Evolutionary conservation across 2,329 filamentous ascomycete species (phyloP).

Genomic region (Fonsecaea pedrosoi): DNA sequence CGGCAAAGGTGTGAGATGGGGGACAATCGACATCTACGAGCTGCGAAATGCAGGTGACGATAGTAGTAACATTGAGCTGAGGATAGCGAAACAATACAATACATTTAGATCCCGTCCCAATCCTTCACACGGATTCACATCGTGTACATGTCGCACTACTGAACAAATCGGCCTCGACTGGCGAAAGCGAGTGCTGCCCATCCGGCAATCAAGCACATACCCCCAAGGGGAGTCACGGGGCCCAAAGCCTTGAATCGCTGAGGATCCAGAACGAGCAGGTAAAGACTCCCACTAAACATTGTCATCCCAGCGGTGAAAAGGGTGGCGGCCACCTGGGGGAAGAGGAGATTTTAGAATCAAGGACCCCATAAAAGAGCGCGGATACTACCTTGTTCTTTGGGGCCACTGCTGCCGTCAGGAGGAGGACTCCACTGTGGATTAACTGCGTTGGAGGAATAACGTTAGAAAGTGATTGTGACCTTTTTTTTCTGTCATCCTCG

Average conservation of each 20-base stretch:
- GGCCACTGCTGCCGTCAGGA: conserved; percentile 60
- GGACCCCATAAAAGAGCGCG: background rate
- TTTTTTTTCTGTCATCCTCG: background rate
- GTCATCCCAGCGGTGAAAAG: conserved; percentile 71
- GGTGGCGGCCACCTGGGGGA: conserved; percentile 54
- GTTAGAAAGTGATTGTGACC: background rate
- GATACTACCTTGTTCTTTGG: conserved; percentile 58
- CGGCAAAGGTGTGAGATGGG: conserved; percentile 6
- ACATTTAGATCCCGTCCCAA: background rate
- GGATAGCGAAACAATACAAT: background rate
- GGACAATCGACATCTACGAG: background rate
- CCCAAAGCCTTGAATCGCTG: conserved; percentile 65
- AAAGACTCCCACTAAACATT: conserved; percentile 71
- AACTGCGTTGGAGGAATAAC: conserved; percentile 53
- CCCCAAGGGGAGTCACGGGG: conserved; percentile 67
- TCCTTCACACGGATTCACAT: background rate
- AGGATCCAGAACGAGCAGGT: conserved; percentile 68
- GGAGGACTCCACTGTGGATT: conserved; percentile 66
- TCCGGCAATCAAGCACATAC: conserved; percentile 67
- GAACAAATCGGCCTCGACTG: conserved; percentile 28
- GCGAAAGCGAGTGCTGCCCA: conserved; percentile 57
- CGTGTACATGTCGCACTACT: background rate
- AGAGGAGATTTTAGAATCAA: background rate
- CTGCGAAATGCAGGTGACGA: background rate
- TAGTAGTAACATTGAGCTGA: conserved; percentile 7